phyloP scores from a whole-genome alignment of 2,329 filamentous ascomycete species.

The Fusarium sp. region DNA sequence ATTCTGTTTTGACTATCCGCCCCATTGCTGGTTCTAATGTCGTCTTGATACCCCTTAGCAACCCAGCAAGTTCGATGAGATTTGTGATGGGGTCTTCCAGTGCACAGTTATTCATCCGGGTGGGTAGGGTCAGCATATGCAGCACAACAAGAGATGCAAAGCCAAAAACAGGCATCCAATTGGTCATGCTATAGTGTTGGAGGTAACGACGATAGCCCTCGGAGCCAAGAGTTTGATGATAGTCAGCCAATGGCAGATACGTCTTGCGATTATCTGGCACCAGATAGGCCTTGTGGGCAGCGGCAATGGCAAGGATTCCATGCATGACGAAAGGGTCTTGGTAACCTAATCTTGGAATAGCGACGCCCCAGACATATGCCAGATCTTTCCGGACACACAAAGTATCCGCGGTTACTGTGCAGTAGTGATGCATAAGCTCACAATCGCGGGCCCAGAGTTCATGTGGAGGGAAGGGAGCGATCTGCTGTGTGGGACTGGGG shows the following conservation, averaged over 20 bases:
- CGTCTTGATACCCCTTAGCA: slow-evolving; percentile 38
- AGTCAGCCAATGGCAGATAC: slow-evolving; percentile 44
- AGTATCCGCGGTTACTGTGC: slow-evolving; percentile 40
- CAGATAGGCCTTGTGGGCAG: slow-evolving; percentile 47
- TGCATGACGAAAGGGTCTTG: slow-evolving; percentile 45
- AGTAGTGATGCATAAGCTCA: slow-evolving; percentile 48
- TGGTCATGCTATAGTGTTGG: slow-evolving; percentile 24
- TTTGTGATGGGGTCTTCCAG: slow-evolving; percentile 37
- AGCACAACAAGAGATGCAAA: slow-evolving; percentile 54
- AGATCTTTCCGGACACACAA: slow-evolving; percentile 40
- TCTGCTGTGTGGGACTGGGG: slow-evolving; percentile 28
- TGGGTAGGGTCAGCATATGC: slow-evolving; percentile 41
- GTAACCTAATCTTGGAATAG: slow-evolving; percentile 44
- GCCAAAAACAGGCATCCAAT: slow-evolving; percentile 50
- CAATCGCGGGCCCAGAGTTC: slow-evolving; percentile 38
- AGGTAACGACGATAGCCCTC: slow-evolving; percentile 44
- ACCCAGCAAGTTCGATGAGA: slow-evolving; percentile 33
- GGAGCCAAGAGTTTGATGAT: slow-evolving; percentile 46
- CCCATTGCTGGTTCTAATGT: slow-evolving; percentile 31
- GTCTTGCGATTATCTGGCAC: slow-evolving; percentile 37
- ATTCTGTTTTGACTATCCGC: slow-evolving; percentile 35
- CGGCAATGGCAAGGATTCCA: slow-evolving; percentile 45
- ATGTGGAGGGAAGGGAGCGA: slow-evolving; percentile 39
- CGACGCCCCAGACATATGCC: slow-evolving; percentile 42
- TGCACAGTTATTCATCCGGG: slow-evolving; percentile 20